Conservation (phyloP, 2,329 filamentous ascomycete genomes). For the Cercospora canescens region DNA sequence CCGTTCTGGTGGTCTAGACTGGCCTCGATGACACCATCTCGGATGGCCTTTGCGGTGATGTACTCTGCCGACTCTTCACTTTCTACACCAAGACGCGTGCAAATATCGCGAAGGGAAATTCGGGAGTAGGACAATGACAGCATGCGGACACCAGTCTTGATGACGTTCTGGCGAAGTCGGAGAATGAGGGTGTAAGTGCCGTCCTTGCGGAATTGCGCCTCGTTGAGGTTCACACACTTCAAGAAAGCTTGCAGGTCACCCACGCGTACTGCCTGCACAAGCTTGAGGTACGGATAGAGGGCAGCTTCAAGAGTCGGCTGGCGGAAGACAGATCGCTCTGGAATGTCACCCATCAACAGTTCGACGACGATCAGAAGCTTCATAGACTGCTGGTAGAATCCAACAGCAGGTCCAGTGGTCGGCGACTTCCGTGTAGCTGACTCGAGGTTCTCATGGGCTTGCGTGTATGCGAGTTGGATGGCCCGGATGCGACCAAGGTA, state of each 20-base stretch:
- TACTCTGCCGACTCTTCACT: constrained; percentile 98
- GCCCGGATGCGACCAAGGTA: constrained; percentile 95
- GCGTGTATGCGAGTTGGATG: constrained; percentile 94
- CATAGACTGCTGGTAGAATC: constrained; percentile 93
- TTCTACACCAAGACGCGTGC: constrained; percentile 87
- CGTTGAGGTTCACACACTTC: constrained; percentile 77
- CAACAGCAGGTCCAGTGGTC: constrained; percentile 81
- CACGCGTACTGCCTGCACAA: constrained; percentile 94
- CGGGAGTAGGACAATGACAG: constrained; percentile 98
- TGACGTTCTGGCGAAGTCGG: constrained; percentile 94
- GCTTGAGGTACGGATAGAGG: constrained; percentile 87
- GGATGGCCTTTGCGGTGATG: constrained; percentile 97
- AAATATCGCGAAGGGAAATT: constrained; percentile 95
- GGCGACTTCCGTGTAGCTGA: constrained; percentile 95
- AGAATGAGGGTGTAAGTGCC: constrained; percentile 94
- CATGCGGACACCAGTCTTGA: constrained; percentile 99
- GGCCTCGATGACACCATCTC: constrained; percentile 95
- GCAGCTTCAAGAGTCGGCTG: constrained; percentile 83
- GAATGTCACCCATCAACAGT: constrained; percentile 97
- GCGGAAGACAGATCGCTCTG: constrained; percentile 90
- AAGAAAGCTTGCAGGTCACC: constrained; percentile 94
- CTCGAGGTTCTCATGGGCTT: constrained; percentile 90
- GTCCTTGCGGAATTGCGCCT: constrained; percentile 84
- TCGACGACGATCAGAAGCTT: constrained; percentile 97
- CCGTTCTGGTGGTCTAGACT: constrained; percentile 90